phyloP scores from a whole-genome alignment of 352 stramenopile species.

The Globisporangium barbulae region DNA sequence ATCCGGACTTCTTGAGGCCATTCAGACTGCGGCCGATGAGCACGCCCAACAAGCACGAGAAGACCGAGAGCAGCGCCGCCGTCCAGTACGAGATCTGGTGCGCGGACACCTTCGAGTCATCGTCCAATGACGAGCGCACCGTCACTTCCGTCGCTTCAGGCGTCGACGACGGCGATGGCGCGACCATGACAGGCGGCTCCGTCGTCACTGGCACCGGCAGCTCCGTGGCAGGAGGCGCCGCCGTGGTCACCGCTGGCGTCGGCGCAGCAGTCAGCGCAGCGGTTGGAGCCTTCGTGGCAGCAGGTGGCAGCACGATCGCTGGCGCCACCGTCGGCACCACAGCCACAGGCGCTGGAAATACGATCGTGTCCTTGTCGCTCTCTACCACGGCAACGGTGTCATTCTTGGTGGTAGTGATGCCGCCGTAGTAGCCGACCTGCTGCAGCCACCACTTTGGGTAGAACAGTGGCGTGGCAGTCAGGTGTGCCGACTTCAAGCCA shows the following conservation, averaged over 20 bases:
- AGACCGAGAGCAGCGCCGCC: slow-evolving; percentile 43
- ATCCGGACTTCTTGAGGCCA: slow-evolving; percentile 40
- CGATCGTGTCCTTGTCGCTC: not conserved
- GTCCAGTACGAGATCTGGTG: slow-evolving; percentile 45
- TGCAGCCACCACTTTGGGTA: slow-evolving; percentile 86
- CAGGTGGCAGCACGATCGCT: slow-evolving; percentile 3
- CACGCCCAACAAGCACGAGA: slow-evolving; percentile 42
- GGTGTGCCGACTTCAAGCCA: slow-evolving; percentile 34
- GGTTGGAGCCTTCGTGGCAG: not conserved
- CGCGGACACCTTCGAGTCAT: slow-evolving; percentile 15
- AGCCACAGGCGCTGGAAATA: not conserved
- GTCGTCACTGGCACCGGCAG: slow-evolving; percentile 4
- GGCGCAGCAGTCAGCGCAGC: slow-evolving; percentile 1
- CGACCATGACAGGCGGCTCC: not conserved
- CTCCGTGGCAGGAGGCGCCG: not conserved
- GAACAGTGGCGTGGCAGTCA: slow-evolving; percentile 61
- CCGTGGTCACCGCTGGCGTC: not conserved
- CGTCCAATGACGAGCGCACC: slow-evolving; percentile 9
- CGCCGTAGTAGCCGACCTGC: slow-evolving; percentile 69
- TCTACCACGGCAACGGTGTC: slow-evolving; percentile 8
- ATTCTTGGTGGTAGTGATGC: slow-evolving; percentile 10
- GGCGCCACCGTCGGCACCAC: slow-evolving; percentile 6
- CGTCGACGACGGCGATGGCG: not conserved
- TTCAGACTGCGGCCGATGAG: slow-evolving; percentile 58
- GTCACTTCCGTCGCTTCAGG: slow-evolving; percentile 4